A percentile compares a stretch with the other conserved stretches of the same genome.
These are phyloP conservation scores for Sporormia fimetaria DNA, from an alignment of 495 filamentous ascomycete genomes.

Conservation along the genomic window DNA sequence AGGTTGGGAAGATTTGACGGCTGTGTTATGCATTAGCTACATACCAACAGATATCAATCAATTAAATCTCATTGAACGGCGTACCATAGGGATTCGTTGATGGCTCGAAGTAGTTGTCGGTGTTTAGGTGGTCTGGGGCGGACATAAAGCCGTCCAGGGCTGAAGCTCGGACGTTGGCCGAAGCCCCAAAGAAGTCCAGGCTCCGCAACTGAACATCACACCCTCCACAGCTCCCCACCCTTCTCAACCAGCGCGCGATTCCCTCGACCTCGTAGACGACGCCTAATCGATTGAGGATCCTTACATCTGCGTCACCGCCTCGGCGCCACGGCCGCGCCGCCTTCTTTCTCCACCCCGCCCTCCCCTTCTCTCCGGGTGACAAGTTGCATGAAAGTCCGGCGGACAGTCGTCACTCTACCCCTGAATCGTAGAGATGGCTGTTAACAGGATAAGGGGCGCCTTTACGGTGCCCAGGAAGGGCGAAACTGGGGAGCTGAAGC, in stretches of 20 bases:
- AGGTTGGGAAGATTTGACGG: constrained; percentile 77
- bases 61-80: too few relatives aligned
- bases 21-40: constrained; percentile 35
- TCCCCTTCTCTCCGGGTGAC: constrained; percentile 4
- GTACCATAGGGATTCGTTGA: neutral
- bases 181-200: neutral
- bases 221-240: neutral
- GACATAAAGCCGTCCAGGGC: too few relatives aligned
- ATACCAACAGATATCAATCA: too few relatives aligned
- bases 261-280: too few relatives aligned
- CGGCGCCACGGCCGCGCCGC: constrained; percentile 3
- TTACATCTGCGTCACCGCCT: too few relatives aligned
- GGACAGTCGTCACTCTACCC: constrained; percentile 37
- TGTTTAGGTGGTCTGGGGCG: neutral
- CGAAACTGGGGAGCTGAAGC: constrained; percentile 95
- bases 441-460: constrained; percentile 89
- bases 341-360: constrained; percentile 1
- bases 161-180: too few relatives aligned
- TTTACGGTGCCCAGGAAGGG: constrained; percentile 89
- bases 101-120: neutral
- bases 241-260: too few relatives aligned
- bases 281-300: too few relatives aligned
- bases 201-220: neutral
- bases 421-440: constrained; percentile 54
- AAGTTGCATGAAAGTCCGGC: constrained; percentile 41